phyloP scores from a whole-genome alignment of 495 filamentous ascomycete genomes.

The Aspergillus baeticus region DNA sequence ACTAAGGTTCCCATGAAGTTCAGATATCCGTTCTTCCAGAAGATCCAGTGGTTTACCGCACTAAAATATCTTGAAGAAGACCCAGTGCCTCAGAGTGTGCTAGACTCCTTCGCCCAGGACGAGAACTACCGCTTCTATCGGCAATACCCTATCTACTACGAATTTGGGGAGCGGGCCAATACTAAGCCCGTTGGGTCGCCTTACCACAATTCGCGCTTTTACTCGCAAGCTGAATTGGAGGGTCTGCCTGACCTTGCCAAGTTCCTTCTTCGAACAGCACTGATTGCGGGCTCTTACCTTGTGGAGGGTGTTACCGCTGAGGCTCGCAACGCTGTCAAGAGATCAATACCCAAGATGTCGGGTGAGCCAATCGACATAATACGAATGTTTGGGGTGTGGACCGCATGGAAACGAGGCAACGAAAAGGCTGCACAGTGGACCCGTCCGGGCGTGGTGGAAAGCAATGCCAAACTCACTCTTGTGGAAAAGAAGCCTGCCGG shows the following conservation, averaged over 20 bases:
- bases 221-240: slow-evolving; percentile 67
- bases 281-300: slow-evolving; percentile 63
- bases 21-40: slow-evolving; percentile 72
- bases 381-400: slow-evolving; percentile 67
- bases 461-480: slow-evolving; percentile 42
- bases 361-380: slow-evolving; percentile 62
- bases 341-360: slow-evolving; percentile 62
- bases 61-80: slow-evolving; percentile 66
- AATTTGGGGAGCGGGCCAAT: slow-evolving; percentile 55
- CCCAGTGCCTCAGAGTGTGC: slow-evolving; percentile 60
- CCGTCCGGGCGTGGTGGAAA: slow-evolving; percentile 46
- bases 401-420: slow-evolving; percentile 72
- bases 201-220: slow-evolving; percentile 61
- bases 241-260: slow-evolving; percentile 61
- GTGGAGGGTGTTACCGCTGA: slow-evolving; percentile 59
- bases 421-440: slow-evolving; percentile 69
- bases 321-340: slow-evolving; percentile 56
- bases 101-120: slow-evolving; percentile 55
- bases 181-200: slow-evolving; percentile 42
- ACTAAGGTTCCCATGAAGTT: slow-evolving; percentile 71
- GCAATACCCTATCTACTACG: slow-evolving; percentile 54
- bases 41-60: slow-evolving; percentile 72
- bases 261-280: slow-evolving; percentile 66
- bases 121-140: slow-evolving; percentile 52
- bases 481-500: slow-evolving; percentile 43